Conservation (phyloP, 257 asterid species). For the Galeopsis tetrahit region DNA sequence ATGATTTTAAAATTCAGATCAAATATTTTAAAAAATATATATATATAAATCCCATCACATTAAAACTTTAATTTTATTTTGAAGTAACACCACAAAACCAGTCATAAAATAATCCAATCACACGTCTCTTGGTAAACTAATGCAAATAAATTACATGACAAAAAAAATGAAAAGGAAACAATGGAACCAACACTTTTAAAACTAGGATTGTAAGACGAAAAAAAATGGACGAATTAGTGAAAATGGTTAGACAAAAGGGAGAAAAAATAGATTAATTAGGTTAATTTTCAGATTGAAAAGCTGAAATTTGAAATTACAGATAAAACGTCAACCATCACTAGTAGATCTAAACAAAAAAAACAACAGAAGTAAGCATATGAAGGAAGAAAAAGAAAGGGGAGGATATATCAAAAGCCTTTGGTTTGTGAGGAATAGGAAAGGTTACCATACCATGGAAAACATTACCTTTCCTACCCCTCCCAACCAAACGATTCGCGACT, state of each 20-base stretch:
- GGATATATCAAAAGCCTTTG: conserved; percentile 43
- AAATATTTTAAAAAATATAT: no score
- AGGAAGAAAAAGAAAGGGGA: conserved; percentile 33
- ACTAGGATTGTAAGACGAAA: no score
- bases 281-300: neutral
- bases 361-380: neutral
- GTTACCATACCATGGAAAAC: neutral
- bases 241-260: neutral
- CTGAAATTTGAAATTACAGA: neutral
- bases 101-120: no score
- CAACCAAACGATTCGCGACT: conserved; percentile 2
- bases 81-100: no score
- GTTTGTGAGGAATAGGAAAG: conserved; percentile 49
- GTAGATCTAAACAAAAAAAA: neutral
- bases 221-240: neutral
- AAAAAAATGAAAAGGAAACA: no score
- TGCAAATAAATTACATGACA: no score
- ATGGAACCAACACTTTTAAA: no score
- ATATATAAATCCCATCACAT: no score
- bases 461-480: conserved; percentile 5
- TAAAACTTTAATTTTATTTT: no score
- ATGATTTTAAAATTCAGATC: no score
- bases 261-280: neutral
- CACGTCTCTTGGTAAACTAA: no score
- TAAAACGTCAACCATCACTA: no score